Conservation (phyloP, 305 asterid genomes). For the Plantago rigida region DNA sequence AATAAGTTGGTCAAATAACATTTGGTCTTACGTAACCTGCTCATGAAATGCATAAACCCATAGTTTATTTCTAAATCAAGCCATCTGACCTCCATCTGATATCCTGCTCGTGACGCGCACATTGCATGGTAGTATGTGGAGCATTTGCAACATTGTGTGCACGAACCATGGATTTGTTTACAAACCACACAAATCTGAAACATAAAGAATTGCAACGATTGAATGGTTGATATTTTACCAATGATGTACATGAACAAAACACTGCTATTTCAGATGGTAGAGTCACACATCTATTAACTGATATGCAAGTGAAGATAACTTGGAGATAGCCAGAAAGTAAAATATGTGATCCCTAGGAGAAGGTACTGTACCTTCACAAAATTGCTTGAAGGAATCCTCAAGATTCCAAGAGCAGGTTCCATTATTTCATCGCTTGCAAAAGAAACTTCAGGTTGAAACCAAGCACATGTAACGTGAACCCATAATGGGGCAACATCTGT, state of each 20-base stretch:
- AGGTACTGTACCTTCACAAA: constrained; percentile 66
- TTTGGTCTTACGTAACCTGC: not conserved
- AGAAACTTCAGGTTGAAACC: constrained; percentile 97
- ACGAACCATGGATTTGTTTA: constrained; percentile 97
- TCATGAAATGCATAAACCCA: not conserved
- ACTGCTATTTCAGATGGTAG: no score
- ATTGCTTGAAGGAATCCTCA: constrained; percentile 81
- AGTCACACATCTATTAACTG: no score
- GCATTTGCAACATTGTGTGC: constrained; percentile 92
- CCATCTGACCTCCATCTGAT: constrained; percentile 82
- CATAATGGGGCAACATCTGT: constrained; percentile 72
- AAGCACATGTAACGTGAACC: constrained; percentile 99
- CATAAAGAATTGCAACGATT: constrained; percentile 18
- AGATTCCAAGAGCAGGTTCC: constrained; percentile 96
- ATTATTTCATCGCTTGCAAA: constrained; percentile 87
- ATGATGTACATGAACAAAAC: not conserved
- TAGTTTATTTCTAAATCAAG: constrained; percentile 1
- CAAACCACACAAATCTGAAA: constrained; percentile 95
- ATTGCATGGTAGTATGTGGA: constrained; percentile 89
- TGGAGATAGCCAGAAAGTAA: constrained; percentile 4
- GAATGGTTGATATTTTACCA: constrained; percentile 13
- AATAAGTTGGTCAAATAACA: no score
- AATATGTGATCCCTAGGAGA: constrained; percentile 6
- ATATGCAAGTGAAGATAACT: constrained; percentile 15
- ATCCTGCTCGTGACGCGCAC: constrained; percentile 96